phyloP scores from a whole-genome alignment of 768 basidiomycete species.

The Leccinum barrowsii region DNA sequence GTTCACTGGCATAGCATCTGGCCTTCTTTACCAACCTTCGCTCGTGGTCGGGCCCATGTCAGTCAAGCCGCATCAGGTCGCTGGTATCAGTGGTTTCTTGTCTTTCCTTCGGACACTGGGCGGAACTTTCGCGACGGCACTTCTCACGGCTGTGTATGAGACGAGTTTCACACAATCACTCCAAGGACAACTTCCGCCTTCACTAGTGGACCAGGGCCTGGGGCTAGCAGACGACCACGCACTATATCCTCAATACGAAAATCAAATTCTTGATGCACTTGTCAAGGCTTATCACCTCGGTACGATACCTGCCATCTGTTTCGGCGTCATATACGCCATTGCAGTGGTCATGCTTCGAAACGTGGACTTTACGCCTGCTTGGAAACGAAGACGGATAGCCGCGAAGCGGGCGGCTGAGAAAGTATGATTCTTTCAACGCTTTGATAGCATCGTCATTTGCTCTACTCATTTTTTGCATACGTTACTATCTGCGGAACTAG shows the following conservation, averaged over 20 bases:
- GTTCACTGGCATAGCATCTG: conserved; percentile 31
- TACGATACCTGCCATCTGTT: conserved; percentile 32
- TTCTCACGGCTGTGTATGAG: conserved; percentile 33
- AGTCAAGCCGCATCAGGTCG: conserved; percentile 31
- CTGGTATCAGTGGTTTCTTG: conserved; percentile 35
- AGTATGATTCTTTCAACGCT: conserved; percentile 16
- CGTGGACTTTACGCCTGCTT: conserved; percentile 32
- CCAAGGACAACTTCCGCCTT: conserved; percentile 24
- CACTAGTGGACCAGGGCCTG: conserved; percentile 30
- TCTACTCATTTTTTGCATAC: conserved; percentile 18
- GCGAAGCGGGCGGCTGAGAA: conserved; percentile 19
- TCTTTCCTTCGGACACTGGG: conserved; percentile 34
- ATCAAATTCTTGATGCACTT: conserved; percentile 30
- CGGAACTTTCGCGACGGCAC: conserved; percentile 35
- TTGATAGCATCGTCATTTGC: conserved; percentile 13
- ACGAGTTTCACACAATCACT: conserved; percentile 31
- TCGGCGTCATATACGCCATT: conserved; percentile 30
- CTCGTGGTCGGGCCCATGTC: conserved; percentile 36
- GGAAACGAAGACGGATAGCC: conserved; percentile 31
- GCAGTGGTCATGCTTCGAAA: conserved; percentile 30
- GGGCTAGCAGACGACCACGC: conserved; percentile 30
- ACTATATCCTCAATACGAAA: conserved; percentile 32
- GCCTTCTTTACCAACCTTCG: conserved; percentile 33
- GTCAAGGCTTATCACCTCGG: conserved; percentile 34
- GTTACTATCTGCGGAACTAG: conserved; percentile 18